Evolutionary conservation across 2,329 filamentous ascomycete species (phyloP).

Genomic region (Exserohilum rostratum): DNA sequence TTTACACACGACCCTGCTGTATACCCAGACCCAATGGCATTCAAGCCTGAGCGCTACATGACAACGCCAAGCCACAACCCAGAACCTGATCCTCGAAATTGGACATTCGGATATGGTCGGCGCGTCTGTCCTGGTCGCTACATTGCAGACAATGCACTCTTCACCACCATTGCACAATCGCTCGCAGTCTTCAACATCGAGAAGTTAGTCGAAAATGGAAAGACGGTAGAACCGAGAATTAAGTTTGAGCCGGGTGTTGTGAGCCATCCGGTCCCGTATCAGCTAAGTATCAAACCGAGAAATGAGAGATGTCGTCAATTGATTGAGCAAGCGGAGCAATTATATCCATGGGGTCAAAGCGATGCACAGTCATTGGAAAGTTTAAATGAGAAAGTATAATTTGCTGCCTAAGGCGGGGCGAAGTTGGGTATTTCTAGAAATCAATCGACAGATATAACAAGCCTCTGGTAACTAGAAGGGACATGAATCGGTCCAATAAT

Average conservation of each 20-base stretch:
- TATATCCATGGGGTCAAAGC: conserved; percentile 50
- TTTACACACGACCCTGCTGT: conserved; percentile 51
- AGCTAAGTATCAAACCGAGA: conserved; percentile 44
- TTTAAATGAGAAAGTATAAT: background rate
- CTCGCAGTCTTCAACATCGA: conserved; percentile 57
- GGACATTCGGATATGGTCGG: conserved; percentile 51
- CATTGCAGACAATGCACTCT: conserved; percentile 52
- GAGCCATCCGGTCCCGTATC: conserved; percentile 50
- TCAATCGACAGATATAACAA: too few relatives aligned
- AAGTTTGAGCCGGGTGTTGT: conserved; percentile 48
- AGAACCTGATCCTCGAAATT: conserved; percentile 49
- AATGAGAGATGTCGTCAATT: conserved; percentile 40
- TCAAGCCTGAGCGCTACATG: conserved; percentile 55
- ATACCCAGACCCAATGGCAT: conserved; percentile 49
- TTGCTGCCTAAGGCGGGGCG: too few relatives aligned
- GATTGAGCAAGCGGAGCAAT: conserved; percentile 41
- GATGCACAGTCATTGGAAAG: conserved; percentile 40
- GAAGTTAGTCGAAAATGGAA: conserved; percentile 48
- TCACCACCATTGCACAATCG: conserved; percentile 51
- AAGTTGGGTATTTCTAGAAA: too few relatives aligned
- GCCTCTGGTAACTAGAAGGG: too few relatives aligned
- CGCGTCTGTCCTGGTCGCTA: conserved; percentile 53
- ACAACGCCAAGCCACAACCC: conserved; percentile 33
- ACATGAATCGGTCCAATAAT: too few relatives aligned
- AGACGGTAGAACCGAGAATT: conserved; percentile 44